Evolutionary conservation across 2,329 filamentous ascomycete species (phyloP).

Genomic region (Aspergillus thermomutatus): DNA sequence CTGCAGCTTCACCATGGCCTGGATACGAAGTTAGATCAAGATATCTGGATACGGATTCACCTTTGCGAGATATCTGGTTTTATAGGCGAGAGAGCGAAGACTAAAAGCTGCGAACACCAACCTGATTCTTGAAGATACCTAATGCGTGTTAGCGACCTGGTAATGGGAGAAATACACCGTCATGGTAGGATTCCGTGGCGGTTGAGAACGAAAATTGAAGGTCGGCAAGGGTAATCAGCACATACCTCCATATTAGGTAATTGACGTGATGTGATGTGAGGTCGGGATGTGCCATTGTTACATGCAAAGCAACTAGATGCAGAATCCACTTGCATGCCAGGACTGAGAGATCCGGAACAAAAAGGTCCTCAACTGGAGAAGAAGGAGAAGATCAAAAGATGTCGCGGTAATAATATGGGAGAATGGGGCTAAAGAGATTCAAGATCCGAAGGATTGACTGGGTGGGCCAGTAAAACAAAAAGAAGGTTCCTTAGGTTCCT

Average conservation of each 20-base stretch:
- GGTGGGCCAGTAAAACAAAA: neutral
- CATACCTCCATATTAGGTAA: slow-evolving; percentile 66
- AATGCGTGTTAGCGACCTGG: slow-evolving; percentile 10
- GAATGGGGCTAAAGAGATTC: slow-evolving; percentile 5
- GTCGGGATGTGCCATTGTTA: slow-evolving; percentile 43
- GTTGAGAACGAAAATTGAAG: slow-evolving; percentile 1
- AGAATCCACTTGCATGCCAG: slow-evolving; percentile 26
- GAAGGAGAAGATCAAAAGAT: slow-evolving; percentile 6
- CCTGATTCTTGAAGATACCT: slow-evolving; percentile 57
- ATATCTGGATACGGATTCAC: neutral
- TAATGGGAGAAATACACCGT: slow-evolving; percentile 10
- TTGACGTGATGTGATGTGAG: slow-evolving; percentile 60
- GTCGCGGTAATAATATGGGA: slow-evolving; percentile 4
- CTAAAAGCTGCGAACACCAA: slow-evolving; percentile 31
- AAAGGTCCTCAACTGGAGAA: slow-evolving; percentile 20
- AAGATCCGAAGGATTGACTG: slow-evolving; percentile 2
- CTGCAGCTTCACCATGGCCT: slow-evolving; percentile 58
- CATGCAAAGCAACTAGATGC: slow-evolving; percentile 38
- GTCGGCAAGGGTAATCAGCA: slow-evolving; percentile 10
- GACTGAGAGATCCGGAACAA: slow-evolving; percentile 21
- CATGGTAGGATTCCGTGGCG: slow-evolving; percentile 12
- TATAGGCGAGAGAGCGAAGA: slow-evolving; percentile 4
- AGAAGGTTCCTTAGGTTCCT: neutral
- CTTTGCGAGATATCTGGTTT: neutral
- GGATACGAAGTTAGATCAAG: slow-evolving; percentile 14